phyloP scores from a whole-genome alignment of 495 filamentous ascomycete species.

The Acidomyces sp. region DNA sequence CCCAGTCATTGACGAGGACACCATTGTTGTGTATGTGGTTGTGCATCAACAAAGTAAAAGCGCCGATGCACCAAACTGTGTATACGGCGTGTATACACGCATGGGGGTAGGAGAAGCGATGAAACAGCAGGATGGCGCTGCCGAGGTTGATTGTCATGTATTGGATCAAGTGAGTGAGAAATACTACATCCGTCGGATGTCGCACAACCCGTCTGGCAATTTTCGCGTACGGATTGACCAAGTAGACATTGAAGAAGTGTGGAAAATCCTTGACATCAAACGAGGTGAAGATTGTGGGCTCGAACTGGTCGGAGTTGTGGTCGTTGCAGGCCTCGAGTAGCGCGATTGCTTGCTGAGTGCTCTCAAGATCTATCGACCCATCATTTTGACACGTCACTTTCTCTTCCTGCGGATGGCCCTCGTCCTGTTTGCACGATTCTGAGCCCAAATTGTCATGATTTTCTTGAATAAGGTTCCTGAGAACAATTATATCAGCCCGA shows the following conservation, averaged over 20 bases:
- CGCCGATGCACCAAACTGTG: constrained; percentile 50
- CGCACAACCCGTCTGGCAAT: constrained; percentile 44
- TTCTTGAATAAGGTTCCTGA: constrained; percentile 16
- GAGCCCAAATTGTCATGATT: neutral
- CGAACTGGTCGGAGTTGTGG: constrained; percentile 32
- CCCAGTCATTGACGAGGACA: constrained; percentile 22
- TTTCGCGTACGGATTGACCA: constrained; percentile 44
- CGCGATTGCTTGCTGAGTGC: constrained; percentile 8
- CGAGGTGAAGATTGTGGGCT: constrained; percentile 41
- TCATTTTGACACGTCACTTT: constrained; percentile 1
- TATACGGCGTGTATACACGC: constrained; percentile 49
- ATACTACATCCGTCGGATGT: constrained; percentile 54
- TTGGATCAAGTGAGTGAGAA: constrained; percentile 61
- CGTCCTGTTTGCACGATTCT: neutral
- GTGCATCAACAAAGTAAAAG: constrained; percentile 69
- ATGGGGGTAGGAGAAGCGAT: constrained; percentile 51
- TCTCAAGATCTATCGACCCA: neutral
- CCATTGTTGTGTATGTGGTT: constrained; percentile 66
- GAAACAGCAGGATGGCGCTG: constrained; percentile 50
- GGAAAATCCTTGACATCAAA: constrained; percentile 37
- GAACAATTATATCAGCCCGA: constrained; percentile 14
- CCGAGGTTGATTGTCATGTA: constrained; percentile 57
- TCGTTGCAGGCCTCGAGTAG: constrained; percentile 42
- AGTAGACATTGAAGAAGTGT: constrained; percentile 32
- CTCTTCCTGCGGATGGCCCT: neutral